Conservation (phyloP, 2,329 filamentous ascomycete species). For the Teratosphaeriaceae sp. region DNA sequence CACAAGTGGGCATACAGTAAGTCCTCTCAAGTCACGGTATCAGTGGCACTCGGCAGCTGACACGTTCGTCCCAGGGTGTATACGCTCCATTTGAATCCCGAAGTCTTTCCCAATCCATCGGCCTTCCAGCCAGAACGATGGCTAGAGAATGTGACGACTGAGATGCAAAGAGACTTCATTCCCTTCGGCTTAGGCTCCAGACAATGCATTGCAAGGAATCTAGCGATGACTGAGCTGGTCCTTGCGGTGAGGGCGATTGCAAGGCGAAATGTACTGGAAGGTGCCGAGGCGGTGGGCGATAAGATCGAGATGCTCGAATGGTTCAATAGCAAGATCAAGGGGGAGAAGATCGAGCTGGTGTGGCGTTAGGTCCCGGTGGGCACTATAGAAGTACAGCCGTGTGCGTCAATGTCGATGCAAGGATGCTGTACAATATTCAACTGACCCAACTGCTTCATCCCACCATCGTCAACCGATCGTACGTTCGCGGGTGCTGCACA, state of each 20-base stretch:
- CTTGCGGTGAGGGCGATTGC: conserved; percentile 39
- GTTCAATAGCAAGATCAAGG: conserved; percentile 50
- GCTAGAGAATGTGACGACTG: conserved; percentile 29
- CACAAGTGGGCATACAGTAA: conserved; percentile 39
- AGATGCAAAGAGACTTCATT: conserved; percentile 40
- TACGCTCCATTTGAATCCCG: conserved; percentile 41
- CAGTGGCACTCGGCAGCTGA: no score
- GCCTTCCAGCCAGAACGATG: conserved; percentile 45
- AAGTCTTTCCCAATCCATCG: conserved; percentile 37
- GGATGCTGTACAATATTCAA: no score
- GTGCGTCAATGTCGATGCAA: no score
- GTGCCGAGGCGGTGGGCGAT: conserved; percentile 35
- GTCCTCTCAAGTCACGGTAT: no score
- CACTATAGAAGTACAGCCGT: no score
- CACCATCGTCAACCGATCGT: no score
- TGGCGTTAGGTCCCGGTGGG: no score
- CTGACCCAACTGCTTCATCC: no score
- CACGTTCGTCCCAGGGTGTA: conserved; percentile 31
- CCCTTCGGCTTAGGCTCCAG: conserved; percentile 45
- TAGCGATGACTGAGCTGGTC: conserved; percentile 41
- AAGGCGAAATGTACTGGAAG: conserved; percentile 38
- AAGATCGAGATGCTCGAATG: conserved; percentile 48
- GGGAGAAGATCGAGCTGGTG: conserved; percentile 40
- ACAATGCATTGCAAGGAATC: conserved; percentile 45
- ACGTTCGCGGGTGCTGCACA: no score